phyloP scores from a whole-genome alignment of 371 early-diverging fungal species.

The Actinomortierella wolfii region DNA sequence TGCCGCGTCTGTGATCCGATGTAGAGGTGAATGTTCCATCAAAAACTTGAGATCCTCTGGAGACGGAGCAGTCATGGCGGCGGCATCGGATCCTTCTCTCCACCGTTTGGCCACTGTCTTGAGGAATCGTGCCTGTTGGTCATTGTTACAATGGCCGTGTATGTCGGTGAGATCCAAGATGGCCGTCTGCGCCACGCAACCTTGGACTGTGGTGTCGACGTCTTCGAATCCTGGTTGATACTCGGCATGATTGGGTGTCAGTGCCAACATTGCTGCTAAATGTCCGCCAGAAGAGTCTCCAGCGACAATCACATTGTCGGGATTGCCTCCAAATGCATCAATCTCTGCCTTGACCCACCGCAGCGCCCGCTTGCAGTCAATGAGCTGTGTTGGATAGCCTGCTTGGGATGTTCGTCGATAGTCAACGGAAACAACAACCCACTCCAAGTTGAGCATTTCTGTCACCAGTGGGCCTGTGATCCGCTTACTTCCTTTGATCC shows the following conservation, averaged over 20 bases:
- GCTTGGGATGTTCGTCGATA: conserved; percentile 64
- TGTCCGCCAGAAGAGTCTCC: conserved; percentile 79
- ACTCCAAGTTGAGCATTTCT: conserved; percentile 49
- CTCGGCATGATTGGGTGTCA: conserved; percentile 64
- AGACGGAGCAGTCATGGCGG: too few relatives aligned
- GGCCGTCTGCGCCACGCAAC: conserved; percentile 55
- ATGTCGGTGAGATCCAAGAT: conserved; percentile 48
- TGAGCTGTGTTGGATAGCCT: conserved; percentile 66
- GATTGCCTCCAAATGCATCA: conserved; percentile 70
- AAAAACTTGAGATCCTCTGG: conserved; percentile 46
- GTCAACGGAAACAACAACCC: conserved; percentile 71
- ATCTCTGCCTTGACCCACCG: conserved; percentile 72
- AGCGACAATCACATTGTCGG: conserved; percentile 63
- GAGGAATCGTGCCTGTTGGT: conserved; percentile 43
- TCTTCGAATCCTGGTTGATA: conserved; percentile 76
- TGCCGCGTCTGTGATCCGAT: conserved; percentile 14
- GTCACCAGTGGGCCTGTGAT: conserved; percentile 49
- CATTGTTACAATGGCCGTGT: conserved; percentile 16
- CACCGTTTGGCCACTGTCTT: conserved; percentile 42
- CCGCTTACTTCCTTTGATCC: conserved; percentile 58
- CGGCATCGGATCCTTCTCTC: conserved; percentile 9
- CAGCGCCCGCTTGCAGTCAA: conserved; percentile 75
- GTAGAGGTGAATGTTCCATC: conserved; percentile 53
- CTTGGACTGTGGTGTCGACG: conserved; percentile 69
- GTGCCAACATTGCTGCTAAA: conserved; percentile 64